Percentiles rank a stretch among this genome's conserved stretches.
Evolutionary conservation across 192 early-diverging fungal species (phyloP).

Genomic region (Backusella parvicylindrica): DNA sequence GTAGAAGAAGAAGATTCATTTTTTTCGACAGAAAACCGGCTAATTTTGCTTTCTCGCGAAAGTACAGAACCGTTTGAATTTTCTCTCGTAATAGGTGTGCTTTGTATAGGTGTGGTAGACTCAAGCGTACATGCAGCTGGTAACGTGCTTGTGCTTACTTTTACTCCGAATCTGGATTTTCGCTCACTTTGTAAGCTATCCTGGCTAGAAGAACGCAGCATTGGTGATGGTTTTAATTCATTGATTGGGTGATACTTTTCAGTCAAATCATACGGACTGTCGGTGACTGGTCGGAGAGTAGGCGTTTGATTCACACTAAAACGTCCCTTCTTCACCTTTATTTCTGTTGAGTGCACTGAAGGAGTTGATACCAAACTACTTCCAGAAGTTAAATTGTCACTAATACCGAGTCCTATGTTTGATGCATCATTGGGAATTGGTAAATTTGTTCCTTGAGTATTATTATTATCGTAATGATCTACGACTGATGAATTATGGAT

Average conservation of each 20-base stretch:
- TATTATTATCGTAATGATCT: neutral
- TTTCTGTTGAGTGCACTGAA: neutral
- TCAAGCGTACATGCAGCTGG: neutral
- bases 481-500: neutral
- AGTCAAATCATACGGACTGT: neutral
- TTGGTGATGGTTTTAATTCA: neutral
- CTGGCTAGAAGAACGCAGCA: neutral
- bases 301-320: conserved; percentile 55
- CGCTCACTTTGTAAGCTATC: conserved; percentile 3
- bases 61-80: conserved; percentile 9
- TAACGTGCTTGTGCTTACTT: neutral
- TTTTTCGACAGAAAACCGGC: conserved; percentile 16
- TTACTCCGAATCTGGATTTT: neutral
- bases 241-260: neutral
- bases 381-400: neutral
- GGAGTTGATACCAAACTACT: neutral
- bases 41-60: conserved; percentile 12
- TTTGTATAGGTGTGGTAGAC: neutral
- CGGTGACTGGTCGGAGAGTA: neutral
- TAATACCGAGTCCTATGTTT: neutral
- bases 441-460: neutral
- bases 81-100: conserved; percentile 6
- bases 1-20: neutral
- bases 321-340: conserved; percentile 50
- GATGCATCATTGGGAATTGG: neutral